Conservation (phyloP, 1,139 yeast species). For the Geotrichum aggregatum region DNA sequence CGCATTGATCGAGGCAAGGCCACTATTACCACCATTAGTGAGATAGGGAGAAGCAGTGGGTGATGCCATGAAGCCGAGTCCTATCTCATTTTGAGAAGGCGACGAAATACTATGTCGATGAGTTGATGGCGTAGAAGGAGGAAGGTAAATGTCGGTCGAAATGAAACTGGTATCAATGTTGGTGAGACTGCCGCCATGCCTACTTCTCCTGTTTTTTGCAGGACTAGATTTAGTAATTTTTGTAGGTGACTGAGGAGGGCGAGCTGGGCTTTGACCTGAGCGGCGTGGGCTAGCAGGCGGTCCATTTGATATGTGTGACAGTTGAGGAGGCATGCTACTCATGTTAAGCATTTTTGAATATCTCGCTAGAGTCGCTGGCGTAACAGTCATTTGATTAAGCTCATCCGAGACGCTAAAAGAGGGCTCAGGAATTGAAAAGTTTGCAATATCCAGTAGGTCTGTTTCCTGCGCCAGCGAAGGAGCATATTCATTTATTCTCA, state of each 20-base stretch:
- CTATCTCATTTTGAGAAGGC: conserved; percentile 19
- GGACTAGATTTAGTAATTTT: conserved; percentile 19
- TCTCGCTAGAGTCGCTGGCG: conserved; percentile 32
- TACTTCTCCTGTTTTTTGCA: conserved; percentile 12
- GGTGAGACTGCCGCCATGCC: conserved; percentile 20
- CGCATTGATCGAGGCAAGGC: conserved; percentile 14
- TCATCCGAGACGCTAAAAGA: conserved; percentile 20
- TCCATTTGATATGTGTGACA: conserved; percentile 4
- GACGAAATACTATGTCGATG: conserved; percentile 16
- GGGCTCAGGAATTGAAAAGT: conserved; percentile 16
- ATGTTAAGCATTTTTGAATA: conserved; percentile 27
- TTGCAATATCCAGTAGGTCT: conserved; percentile 14
- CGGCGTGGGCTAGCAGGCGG: conserved; percentile 12
- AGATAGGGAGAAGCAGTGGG: conserved; percentile 18
- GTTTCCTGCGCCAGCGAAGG: conserved; percentile 5
- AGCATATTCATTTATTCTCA: background rate
- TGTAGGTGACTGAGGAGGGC: conserved; percentile 18
- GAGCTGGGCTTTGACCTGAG: conserved; percentile 14
- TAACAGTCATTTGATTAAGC: conserved; percentile 25
- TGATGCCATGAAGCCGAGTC: conserved; percentile 13
- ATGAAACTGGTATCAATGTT: conserved; percentile 17
- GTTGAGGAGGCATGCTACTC: conserved; percentile 16
- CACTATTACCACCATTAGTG: conserved; percentile 15
- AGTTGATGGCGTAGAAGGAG: conserved; percentile 24
- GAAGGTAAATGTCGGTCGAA: conserved; percentile 20